Base-by-base conservation (phyloP, 2,329 filamentous ascomycete genomes). In the Colletotrichum destructivum region DNA sequence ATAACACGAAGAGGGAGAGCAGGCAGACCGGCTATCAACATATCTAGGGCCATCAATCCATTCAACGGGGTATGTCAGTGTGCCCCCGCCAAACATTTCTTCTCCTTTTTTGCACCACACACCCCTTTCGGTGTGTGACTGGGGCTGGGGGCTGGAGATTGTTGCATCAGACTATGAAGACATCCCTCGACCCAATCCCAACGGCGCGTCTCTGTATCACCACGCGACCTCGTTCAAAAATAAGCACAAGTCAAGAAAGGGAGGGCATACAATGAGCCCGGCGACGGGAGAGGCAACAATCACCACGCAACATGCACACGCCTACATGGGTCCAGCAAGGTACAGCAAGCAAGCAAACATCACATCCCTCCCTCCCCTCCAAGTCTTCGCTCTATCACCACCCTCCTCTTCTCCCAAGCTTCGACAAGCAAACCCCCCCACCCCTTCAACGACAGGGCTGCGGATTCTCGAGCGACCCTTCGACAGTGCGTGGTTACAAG, bases 311-410 rank as follows among this genome's bases (percentile, higher is more conserved):
- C 26, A 26, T 4, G 26, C 26, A 26, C 26, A 26, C 26, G 26
- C 26, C 23, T 62, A 23, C 21, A 54, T 56, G 26, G 44, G 49
- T 21, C 40, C 26, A 35, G 16, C 26, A 47, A 18, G 23, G 42
- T 40, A 66, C 62, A 71, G 62, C 57, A 62, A 21, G 3, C 35
- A 52, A 57, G 47, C 64, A 62, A 54, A 35, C 61, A 44, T n/a
- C 21, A 16, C 23, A n/a, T 16, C 21, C 46, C 26, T 26, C 26
- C 26, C 26, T 26, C 26, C 26, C 26, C 26, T 26, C 26, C 26
- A 26, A 26, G 26, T 26, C 26, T 26, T 26, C 26, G 26, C 26
- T 26, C 26, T 26, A 26, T 26, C 26, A 26, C 26, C 26, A 26
- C 26, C 26, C 26, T 26, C 26, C 26, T 26, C 26, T 26, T 26